These are phyloP conservation scores for Kwoniella botswanensis DNA, from an alignment of 768 basidiomycete genomes.

Conservation along the genomic window DNA sequence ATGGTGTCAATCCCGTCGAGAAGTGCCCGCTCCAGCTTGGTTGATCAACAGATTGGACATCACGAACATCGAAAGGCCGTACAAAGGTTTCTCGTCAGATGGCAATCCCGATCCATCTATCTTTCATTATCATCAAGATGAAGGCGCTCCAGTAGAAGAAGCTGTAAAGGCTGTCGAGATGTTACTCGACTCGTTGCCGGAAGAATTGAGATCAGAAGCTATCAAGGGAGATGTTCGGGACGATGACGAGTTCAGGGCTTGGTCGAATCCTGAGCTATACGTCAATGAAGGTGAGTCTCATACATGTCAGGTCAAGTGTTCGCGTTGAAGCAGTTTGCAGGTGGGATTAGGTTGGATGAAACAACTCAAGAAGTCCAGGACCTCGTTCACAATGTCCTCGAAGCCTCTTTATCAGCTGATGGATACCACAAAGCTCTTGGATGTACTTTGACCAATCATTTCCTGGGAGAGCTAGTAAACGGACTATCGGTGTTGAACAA, in stretches of 20 bases:
- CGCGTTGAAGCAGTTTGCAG: slow-evolving; percentile 12
- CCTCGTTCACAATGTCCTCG: slow-evolving; percentile 40
- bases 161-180: slow-evolving; percentile 33
- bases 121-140: slow-evolving; percentile 40
- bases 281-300: slow-evolving; percentile 37
- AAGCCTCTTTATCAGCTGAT: slow-evolving; percentile 37
- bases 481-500: slow-evolving; percentile 45
- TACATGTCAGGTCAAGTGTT: too few species aligned
- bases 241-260: slow-evolving; percentile 35
- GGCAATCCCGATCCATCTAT: slow-evolving; percentile 35
- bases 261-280: slow-evolving; percentile 51
- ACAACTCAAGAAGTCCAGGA: slow-evolving; percentile 30
- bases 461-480: slow-evolving; percentile 50
- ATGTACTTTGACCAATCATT: slow-evolving; percentile 49
- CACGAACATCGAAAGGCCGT: slow-evolving; percentile 39
- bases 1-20: slow-evolving; percentile 42
- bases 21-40: slow-evolving; percentile 44
- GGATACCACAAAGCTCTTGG: slow-evolving; percentile 50
- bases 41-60: slow-evolving; percentile 40
- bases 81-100: slow-evolving; percentile 43
- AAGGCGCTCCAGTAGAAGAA: slow-evolving; percentile 44
- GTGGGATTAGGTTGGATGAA: slow-evolving; percentile 50
- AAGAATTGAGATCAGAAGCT: slow-evolving; percentile 30
- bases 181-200: slow-evolving; percentile 28
- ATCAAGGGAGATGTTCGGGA: slow-evolving; percentile 33